Evolutionary conservation across 495 filamentous ascomycete genomes (phyloP).

Genomic region (Sphaerosporella brunnea): DNA sequence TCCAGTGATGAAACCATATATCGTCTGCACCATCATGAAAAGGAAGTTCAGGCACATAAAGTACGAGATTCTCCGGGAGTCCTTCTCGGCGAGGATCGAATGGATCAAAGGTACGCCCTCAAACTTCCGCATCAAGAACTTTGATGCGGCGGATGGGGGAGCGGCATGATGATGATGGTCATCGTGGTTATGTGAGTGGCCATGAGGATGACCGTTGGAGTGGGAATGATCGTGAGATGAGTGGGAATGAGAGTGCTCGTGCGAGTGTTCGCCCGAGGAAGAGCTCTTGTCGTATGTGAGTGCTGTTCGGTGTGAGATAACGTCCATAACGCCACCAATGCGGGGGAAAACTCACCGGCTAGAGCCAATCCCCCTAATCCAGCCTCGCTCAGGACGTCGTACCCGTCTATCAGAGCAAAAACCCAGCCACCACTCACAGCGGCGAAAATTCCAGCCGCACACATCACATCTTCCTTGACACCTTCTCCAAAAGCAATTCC

Average conservation of each 20-base stretch:
- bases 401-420: constrained; percentile 2
- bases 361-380: constrained; percentile 12
- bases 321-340: too few relatives aligned
- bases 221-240: constrained; percentile 17
- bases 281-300: constrained; percentile 11
- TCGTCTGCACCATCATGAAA: constrained; percentile 90
- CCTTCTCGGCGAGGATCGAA: constrained; percentile 73
- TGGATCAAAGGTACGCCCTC: constrained; percentile 57
- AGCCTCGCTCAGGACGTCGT: constrained; percentile 7
- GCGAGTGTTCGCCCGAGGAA: constrained; percentile 13
- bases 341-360: constrained; percentile 15
- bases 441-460: constrained; percentile 9
- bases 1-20: constrained; percentile 81
- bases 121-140: constrained; percentile 32
- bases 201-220: constrained; percentile 27
- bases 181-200: constrained; percentile 25
- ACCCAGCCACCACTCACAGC: constrained; percentile 12
- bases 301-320: background rate
- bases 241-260: constrained; percentile 24
- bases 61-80: constrained; percentile 92
- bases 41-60: constrained; percentile 85
- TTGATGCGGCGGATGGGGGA: constrained; percentile 24
- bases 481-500: constrained; percentile 15
- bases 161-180: background rate
- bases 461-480: constrained; percentile 11